These are phyloP conservation scores for Kappamyces sp. DNA, from an alignment of 192 early-diverging fungal species.

Conservation along the genomic window DNA sequence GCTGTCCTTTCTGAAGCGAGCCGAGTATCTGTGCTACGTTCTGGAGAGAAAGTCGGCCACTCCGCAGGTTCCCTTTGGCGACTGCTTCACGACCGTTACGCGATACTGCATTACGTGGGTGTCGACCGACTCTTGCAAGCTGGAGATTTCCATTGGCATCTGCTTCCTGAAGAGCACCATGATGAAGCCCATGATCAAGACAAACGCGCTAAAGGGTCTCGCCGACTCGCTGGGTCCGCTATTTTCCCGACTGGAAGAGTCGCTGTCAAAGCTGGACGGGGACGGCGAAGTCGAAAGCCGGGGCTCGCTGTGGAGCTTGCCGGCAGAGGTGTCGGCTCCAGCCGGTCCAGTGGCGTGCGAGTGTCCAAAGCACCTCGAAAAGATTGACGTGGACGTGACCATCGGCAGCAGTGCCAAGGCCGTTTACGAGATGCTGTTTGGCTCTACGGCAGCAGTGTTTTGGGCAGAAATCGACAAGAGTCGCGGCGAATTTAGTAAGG, in stretches of 20 bases:
- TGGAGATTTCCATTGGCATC: constrained; percentile 50
- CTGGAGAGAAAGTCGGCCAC: constrained; percentile 36
- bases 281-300: background rate
- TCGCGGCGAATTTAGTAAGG: constrained; percentile 23
- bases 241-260: background rate
- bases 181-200: constrained; percentile 39
- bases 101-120: constrained; percentile 67
- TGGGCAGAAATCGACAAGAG: constrained; percentile 43
- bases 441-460: constrained; percentile 32
- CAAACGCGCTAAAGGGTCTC: constrained; percentile 1
- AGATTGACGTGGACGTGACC: constrained; percentile 40
- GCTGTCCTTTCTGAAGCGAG: constrained; percentile 45
- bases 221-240: background rate
- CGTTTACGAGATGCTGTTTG: constrained; percentile 55
- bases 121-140: constrained; percentile 39
- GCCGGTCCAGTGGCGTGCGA: background rate
- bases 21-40: constrained; percentile 47
- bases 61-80: constrained; percentile 60
- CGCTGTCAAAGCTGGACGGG: background rate
- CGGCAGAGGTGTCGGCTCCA: background rate
- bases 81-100: constrained; percentile 56
- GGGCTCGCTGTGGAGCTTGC: background rate
- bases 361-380: background rate
- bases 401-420: constrained; percentile 52
- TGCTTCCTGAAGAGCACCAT: constrained; percentile 65